Conservation (phyloP, 495 filamentous ascomycete genomes). For the Annulohypoxylon moriforme region DNA sequence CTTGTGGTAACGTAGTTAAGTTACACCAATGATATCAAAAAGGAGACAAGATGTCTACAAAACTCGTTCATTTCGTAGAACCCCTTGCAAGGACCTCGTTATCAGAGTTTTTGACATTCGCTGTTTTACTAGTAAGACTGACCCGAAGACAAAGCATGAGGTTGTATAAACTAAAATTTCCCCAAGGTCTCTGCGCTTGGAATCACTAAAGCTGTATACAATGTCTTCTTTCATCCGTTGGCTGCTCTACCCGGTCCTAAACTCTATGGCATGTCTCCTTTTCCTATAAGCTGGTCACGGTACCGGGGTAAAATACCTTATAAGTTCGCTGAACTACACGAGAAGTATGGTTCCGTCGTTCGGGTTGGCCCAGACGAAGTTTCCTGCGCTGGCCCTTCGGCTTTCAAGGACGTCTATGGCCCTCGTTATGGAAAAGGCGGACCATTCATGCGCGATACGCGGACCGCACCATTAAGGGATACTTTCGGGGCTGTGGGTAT, state of each 20-base stretch:
- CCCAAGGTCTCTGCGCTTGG: conserved; percentile 20
- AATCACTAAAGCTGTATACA: conserved; percentile 46
- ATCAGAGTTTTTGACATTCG: conserved; percentile 22
- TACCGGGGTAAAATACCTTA: conserved; percentile 41
- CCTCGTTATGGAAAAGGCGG: conserved; percentile 40
- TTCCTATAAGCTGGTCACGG: conserved; percentile 42
- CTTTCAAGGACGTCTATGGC: conserved; percentile 39
- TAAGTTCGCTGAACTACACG: conserved; percentile 53
- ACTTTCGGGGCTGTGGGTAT: conserved; percentile 35
- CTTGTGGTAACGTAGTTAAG: neutral
- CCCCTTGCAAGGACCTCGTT: conserved; percentile 15
- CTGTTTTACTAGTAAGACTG: conserved; percentile 28
- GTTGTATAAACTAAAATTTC: conserved; percentile 14
- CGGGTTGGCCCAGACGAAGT: conserved; percentile 53
- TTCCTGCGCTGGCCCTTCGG: conserved; percentile 28
- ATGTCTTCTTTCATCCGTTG: conserved; percentile 56
- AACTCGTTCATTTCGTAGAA: conserved; percentile 3
- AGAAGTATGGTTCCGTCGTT: conserved; percentile 59
- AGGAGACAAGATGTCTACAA: conserved; percentile 29
- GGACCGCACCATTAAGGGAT: conserved; percentile 40
- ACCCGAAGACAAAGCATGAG: neutral
- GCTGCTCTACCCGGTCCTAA: conserved; percentile 55
- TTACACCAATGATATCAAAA: neutral
- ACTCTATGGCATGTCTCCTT: conserved; percentile 40
- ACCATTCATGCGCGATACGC: conserved; percentile 53